Base-by-base conservation (phyloP, 129 eudicot genomes). In the Pulicaria dysenterica region DNA sequence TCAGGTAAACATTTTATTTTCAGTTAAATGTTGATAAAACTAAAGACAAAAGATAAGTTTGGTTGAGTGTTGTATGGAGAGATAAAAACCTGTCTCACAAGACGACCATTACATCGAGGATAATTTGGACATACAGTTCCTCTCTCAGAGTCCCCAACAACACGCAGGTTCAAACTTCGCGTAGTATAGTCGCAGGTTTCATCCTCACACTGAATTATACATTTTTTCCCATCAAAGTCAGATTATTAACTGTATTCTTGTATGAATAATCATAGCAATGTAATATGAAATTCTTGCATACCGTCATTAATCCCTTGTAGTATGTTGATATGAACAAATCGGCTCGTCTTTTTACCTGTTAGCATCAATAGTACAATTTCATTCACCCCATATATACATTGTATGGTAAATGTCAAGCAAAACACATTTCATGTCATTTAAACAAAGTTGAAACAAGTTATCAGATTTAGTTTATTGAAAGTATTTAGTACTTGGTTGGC, bases 71-170 rank as follows among this genome's bases (percentile, higher is more conserved):
- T n/a, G 4, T 51, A 42, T 42, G 17, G 10, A 49, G 44, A 45
- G 59, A 74, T 57, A 11, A 8, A 77, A 14, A 91, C 99, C 99
- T 91, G 85, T 83, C 96, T 88, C 58, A 83, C 72, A 11, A 95
- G 95, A 49, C 77, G 95, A 4, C 99, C 99, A 43, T 86, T 91
- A 72, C 99, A 95, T 46, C 81, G 87, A 51, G 99, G 99, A 65
- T 95, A 95, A 75, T 91, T 90, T 49, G 95, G 97, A 80, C 99
- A 95, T 36, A 87, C 76, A 6, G 97, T 90, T 77, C 99, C 97
- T 86, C 91, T 86, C 74, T 88, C 96, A 4, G 91, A 83, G 78
- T 95, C 97, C 36, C 96, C 99, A 58, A 90, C 40, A 11, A 85
- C 97, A 54, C 96, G 89, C 78, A 95, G 79, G 83, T 95, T 95